Conservation (phyloP, 2,329 filamentous ascomycete genomes). For the Lachnum nothofagi region DNA sequence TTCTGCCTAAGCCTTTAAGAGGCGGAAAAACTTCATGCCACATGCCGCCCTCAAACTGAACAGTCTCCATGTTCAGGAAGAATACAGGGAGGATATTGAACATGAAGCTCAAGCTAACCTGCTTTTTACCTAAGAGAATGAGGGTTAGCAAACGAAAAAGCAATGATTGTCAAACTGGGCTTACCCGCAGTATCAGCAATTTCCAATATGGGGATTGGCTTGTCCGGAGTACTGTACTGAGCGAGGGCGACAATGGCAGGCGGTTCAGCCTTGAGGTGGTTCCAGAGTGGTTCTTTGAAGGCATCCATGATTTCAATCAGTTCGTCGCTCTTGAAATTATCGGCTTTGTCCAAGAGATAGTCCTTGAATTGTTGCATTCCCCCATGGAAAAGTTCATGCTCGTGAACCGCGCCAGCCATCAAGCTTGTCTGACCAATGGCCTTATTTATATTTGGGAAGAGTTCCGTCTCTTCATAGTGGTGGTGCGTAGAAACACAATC, state of each 20-base stretch:
- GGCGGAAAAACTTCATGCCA: constrained; percentile 14
- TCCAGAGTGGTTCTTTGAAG: constrained; percentile 14
- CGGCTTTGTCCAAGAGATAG: constrained; percentile 9
- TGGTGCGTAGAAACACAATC: constrained; percentile 47
- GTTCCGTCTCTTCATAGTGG: constrained; percentile 15
- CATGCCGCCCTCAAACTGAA: constrained; percentile 18
- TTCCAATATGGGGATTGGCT: constrained; percentile 10
- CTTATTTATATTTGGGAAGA: constrained; percentile 18
- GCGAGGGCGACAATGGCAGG: constrained; percentile 13
- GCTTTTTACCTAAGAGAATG: constrained; percentile 1
- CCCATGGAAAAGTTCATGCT: constrained; percentile 22
- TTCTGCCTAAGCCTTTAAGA: constrained; percentile 6
- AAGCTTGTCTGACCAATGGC: constrained; percentile 13
- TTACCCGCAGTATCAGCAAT: constrained; percentile 16
- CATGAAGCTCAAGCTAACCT: constrained; percentile 9
- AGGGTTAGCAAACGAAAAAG: too few relatives aligned
- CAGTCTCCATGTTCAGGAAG: constrained; percentile 19
- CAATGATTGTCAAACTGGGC: background rate
- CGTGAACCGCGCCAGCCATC: constrained; percentile 18
- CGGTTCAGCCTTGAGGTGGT: constrained; percentile 17
- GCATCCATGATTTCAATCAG: constrained; percentile 22
- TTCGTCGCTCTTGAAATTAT: constrained; percentile 3
- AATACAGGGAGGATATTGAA: constrained; percentile 16
- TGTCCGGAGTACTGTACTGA: constrained; percentile 11
- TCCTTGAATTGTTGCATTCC: constrained; percentile 14